Evolutionary conservation across 2,329 filamentous ascomycete species (phyloP), one percentile per base, ranked within the genome.

Genomic region (Graphilbum sp.): DNA sequence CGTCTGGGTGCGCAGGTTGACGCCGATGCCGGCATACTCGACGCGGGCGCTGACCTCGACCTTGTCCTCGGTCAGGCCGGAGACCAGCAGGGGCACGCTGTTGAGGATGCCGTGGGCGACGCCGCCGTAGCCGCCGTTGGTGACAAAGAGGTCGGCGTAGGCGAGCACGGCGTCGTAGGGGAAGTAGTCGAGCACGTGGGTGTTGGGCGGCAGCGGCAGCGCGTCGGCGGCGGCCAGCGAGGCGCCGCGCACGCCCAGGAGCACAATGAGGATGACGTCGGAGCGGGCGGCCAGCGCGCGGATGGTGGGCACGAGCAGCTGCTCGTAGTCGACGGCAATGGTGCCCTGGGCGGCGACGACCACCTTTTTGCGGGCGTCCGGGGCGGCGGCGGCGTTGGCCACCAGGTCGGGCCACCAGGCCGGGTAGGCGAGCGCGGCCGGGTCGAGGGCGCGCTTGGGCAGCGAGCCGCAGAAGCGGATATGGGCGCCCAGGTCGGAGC

Each of bases 291-390:
- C 55, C 7, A 71, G 53, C 0, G 54, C 66, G 8, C 51, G 36
- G 18, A 70, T 51, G 0, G 64, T 57, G 1, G 67, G 66, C 2
- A 63, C 43, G 13, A 69, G 45, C 3, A 71, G 54, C 21, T 66
- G 52, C 8, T 46, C 45, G 40, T 58, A 59, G 17, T 61, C 49
- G 17, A 46, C 44, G 9, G 54, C 56, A 3, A 64, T 45, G 3
- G 66, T 70, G 5, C 66, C 66, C 45, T 69, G 66, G 1, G 58
- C 55, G 6, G 69, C 63, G 17, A 59, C 53, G 5, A 70, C 50
- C 19, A 70, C 44, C 36, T 56, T 58, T 39, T 59, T 61, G 6
- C 27, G 27, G 8, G 12, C 16, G 38, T 10, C 20, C 2, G 7
- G 7, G 13, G 27, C 6, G 6, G 13, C 6, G 29, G 31, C 31